Conservation (phyloP, 2,329 filamentous ascomycete genomes). For the Pseudogymnoascus destructans region DNA sequence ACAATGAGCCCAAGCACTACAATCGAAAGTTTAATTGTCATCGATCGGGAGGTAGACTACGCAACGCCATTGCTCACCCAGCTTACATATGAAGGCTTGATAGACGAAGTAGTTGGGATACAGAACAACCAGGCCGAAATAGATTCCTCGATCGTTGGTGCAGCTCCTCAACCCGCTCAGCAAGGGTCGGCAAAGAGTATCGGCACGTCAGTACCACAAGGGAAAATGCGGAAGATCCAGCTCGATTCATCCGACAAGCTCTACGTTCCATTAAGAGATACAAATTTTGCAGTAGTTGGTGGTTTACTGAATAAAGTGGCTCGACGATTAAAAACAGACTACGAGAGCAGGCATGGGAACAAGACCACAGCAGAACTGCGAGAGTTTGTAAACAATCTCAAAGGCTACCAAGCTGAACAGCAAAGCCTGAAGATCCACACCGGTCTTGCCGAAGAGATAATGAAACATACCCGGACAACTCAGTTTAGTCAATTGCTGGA, state of each 20-base stretch:
- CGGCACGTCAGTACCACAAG: constrained; percentile 43
- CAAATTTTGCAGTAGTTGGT: constrained; percentile 92
- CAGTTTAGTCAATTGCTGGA: constrained; percentile 79
- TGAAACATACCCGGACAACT: constrained; percentile 82
- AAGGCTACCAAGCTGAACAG: constrained; percentile 85
- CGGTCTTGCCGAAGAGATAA: constrained; percentile 84
- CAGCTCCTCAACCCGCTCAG: constrained; percentile 43
- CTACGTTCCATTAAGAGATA: constrained; percentile 75
- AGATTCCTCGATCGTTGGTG: constrained; percentile 77
- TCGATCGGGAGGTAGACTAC: constrained; percentile 90
- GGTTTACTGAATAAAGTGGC: constrained; percentile 82
- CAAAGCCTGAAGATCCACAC: constrained; percentile 87
- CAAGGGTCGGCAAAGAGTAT: constrained; percentile 43
- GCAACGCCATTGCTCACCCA: constrained; percentile 87
- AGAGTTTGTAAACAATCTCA: constrained; percentile 88
- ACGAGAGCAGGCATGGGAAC: constrained; percentile 73
- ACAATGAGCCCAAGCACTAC: constrained; percentile 74
- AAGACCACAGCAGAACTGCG: constrained; percentile 85
- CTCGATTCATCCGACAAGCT: constrained; percentile 83
- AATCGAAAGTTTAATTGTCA: constrained; percentile 83
- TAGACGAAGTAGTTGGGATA: constrained; percentile 88
- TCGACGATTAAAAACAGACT: constrained; percentile 71
- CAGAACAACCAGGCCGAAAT: constrained; percentile 87
- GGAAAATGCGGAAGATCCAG: constrained; percentile 73
- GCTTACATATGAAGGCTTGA: constrained; percentile 87